A percentile compares a stretch with the other conserved stretches of the same genome.
Conservation (phyloP, 2,329 filamentous ascomycete species). For the Fusarium poae region DNA sequence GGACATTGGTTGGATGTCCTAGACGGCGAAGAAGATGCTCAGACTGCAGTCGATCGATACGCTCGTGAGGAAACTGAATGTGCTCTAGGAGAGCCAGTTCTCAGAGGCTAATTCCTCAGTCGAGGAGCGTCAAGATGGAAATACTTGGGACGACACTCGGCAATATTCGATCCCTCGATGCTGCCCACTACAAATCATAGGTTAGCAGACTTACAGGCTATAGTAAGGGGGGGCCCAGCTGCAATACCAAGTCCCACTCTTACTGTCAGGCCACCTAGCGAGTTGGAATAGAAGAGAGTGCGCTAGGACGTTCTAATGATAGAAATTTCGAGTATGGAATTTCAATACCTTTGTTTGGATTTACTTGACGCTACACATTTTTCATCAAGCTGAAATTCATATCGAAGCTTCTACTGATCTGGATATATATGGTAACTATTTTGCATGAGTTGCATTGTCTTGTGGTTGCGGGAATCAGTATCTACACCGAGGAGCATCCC, state of each 20-base stretch:
- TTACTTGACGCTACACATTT: slow-evolving; percentile 1
- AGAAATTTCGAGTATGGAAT: slow-evolving; percentile 23
- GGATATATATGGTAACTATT: not conserved
- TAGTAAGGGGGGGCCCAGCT: slow-evolving; percentile 1
- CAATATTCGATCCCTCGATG: not conserved
- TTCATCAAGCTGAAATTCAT: not conserved
- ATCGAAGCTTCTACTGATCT: not conserved
- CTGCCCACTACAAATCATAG: slow-evolving; percentile 5
- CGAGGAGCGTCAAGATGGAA: not conserved
- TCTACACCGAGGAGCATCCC: not conserved
- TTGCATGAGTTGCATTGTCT: not conserved
- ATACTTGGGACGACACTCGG: not conserved
- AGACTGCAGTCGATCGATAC: slow-evolving; percentile 40
- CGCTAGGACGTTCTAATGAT: slow-evolving; percentile 12
- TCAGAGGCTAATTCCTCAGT: slow-evolving; percentile 23
- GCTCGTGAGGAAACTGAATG: slow-evolving; percentile 44
- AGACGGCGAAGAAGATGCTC: slow-evolving; percentile 60
- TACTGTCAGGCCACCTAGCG: not conserved
- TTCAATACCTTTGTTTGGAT: slow-evolving; percentile 20
- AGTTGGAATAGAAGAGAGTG: slow-evolving; percentile 11
- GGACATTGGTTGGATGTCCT: slow-evolving; percentile 65
- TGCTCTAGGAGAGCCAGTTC: slow-evolving; percentile 42
- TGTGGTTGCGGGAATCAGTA: not conserved
- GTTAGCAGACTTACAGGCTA: not conserved
- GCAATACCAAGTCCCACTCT: slow-evolving; percentile 14